Evolutionary conservation across 768 basidiomycete genomes (phyloP).

Genomic region (Mycena belliarum): DNA sequence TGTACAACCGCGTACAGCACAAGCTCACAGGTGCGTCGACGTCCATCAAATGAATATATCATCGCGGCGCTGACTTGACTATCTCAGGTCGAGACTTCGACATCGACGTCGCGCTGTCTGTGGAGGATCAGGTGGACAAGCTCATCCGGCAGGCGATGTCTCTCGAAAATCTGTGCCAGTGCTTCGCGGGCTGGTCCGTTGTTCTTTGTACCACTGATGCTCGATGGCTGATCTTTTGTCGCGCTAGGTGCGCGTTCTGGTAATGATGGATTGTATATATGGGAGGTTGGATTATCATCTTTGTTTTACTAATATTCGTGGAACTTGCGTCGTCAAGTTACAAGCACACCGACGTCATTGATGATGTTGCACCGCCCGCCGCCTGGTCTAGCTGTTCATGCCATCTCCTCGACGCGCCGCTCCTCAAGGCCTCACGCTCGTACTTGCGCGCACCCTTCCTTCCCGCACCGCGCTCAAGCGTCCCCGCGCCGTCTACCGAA

Average conservation of each 20-base stretch:
- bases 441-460: too few relatives aligned
- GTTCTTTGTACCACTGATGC: neutral
- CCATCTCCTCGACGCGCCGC: too few relatives aligned
- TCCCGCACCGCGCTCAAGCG: too few relatives aligned
- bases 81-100: conserved; percentile 87
- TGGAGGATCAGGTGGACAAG: conserved; percentile 86
- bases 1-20: conserved; percentile 92
- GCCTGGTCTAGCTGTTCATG: too few relatives aligned
- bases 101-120: conserved; percentile 70
- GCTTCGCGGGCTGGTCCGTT: conserved; percentile 86
- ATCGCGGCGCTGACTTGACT: neutral
- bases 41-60: neutral
- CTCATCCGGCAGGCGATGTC: conserved; percentile 92
- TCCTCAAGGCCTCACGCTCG: too few relatives aligned
- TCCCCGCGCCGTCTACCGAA: too few relatives aligned
- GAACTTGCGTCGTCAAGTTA: too few relatives aligned
- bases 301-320: too few relatives aligned
- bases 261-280: conserved; percentile 1
- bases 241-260: conserved; percentile 19
- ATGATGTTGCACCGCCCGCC: too few relatives aligned
- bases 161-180: conserved; percentile 94
- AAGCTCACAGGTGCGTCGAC: conserved; percentile 80
- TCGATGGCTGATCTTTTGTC: neutral
- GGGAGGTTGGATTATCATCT: too few relatives aligned
- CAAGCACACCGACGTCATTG: too few relatives aligned